phyloP scores from a whole-genome alignment of 106 monocot species.

The Agapanthus africanus region DNA sequence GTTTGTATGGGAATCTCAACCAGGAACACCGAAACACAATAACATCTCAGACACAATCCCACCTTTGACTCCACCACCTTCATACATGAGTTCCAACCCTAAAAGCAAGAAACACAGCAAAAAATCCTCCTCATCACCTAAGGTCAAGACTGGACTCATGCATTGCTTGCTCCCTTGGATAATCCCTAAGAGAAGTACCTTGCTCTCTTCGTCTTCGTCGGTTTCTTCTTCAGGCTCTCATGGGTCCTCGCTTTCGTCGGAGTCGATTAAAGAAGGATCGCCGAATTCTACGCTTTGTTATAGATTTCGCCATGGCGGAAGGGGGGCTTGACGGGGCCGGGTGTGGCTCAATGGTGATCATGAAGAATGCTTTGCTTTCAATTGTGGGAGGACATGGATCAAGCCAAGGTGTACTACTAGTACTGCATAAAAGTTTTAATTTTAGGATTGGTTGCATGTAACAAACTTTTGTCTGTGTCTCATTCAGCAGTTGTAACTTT shows the following conservation, averaged over 20 bases:
- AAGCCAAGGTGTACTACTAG: not conserved
- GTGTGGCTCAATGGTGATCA: slow-evolving; percentile 3
- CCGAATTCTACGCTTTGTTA: slow-evolving; percentile 13
- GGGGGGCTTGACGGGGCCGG: not conserved
- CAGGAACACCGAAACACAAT: slow-evolving; percentile 54
- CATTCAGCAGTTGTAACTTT: not conserved
- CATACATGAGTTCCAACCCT: slow-evolving; percentile 18
- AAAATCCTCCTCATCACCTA: not conserved
- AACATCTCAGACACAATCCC: slow-evolving; percentile 17
- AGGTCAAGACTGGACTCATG: not conserved
- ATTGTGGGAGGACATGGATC: too few relatives aligned
- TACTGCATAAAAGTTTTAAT: too few relatives aligned
- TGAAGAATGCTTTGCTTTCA: slow-evolving; percentile 6
- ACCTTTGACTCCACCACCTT: slow-evolving; percentile 65
- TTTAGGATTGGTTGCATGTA: too few relatives aligned
- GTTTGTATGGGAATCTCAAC: slow-evolving; percentile 69
- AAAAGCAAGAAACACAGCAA: slow-evolving; percentile 9
- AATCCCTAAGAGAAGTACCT: not conserved
- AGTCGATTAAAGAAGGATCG: slow-evolving; percentile 2
- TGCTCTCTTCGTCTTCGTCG: not conserved
- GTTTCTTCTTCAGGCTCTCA: slow-evolving; percentile 1
- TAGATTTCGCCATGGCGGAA: not conserved
- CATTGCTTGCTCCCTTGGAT: slow-evolving; percentile 12
- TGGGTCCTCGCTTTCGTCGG: slow-evolving; percentile 8
- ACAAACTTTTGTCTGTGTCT: not conserved